These are phyloP conservation scores for Cryptococcus floricola DNA, from an alignment of 1,284 basidiomycete genomes.

Conservation along the genomic window DNA sequence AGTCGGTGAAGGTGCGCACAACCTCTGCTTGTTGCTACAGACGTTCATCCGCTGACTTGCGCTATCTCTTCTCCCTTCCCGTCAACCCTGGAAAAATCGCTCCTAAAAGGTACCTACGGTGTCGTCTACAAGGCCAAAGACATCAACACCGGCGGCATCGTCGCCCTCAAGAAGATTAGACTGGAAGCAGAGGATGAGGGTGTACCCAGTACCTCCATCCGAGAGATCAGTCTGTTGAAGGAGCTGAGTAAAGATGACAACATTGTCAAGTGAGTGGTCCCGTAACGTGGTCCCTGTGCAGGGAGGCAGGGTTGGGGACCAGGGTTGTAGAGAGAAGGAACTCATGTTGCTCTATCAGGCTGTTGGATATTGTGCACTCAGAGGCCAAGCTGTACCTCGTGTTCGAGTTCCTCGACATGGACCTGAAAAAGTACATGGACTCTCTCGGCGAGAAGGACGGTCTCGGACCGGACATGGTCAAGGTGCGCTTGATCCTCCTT, in stretches of 20 bases:
- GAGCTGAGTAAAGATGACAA: constrained; percentile 88
- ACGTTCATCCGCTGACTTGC: neutral
- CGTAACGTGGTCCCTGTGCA: neutral
- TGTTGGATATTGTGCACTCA: constrained; percentile 97
- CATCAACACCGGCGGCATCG: constrained; percentile 68
- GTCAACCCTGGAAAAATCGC: neutral
- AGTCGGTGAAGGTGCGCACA: constrained; percentile 56
- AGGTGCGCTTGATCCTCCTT: constrained; percentile 62
- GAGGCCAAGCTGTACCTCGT: constrained; percentile 98
- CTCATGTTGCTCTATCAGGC: constrained; percentile 60
- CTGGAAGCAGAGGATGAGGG: constrained; percentile 93
- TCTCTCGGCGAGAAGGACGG: constrained; percentile 93
- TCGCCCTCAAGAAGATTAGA: constrained; percentile 96
- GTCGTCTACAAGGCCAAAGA: constrained; percentile 95
- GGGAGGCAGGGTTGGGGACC: neutral
- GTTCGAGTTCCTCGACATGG: constrained; percentile 97
- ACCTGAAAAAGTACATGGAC: constrained; percentile 99
- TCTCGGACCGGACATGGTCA: constrained; percentile 86
- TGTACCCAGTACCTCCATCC: constrained; percentile 93
- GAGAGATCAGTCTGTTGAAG: constrained; percentile 94
- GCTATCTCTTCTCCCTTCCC: neutral
- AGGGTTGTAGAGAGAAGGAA: neutral
- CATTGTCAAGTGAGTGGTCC: constrained; percentile 63
- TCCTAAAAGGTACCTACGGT: constrained; percentile 81
- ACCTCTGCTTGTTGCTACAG: neutral